These are phyloP conservation scores for Turritis glabra DNA, from an alignment of 345 rosid genomes.

Conservation along the genomic window DNA sequence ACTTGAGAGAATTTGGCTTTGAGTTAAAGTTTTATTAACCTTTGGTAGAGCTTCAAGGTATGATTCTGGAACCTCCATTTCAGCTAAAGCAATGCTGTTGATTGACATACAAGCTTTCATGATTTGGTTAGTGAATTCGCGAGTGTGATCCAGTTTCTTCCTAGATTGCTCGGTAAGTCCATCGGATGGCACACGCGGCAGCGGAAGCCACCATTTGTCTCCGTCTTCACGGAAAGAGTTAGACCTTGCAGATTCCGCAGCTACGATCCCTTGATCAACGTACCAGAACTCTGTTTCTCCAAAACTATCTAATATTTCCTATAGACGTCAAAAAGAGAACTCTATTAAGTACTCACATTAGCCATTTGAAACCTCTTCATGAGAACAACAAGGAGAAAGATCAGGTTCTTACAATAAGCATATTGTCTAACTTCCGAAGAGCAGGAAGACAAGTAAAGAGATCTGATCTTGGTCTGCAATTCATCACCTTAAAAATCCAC, in stretches of 20 bases:
- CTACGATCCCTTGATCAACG: slow-evolving; percentile 85
- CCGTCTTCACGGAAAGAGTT: slow-evolving; percentile 84
- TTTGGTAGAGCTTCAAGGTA: slow-evolving; percentile 87
- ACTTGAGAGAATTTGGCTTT: not conserved
- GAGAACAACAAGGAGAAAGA: not conserved
- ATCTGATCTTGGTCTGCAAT: slow-evolving; percentile 93
- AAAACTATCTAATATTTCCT: slow-evolving; percentile 90
- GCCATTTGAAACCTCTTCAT: not conserved
- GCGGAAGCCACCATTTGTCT: slow-evolving; percentile 99
- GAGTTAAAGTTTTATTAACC: slow-evolving; percentile 40
- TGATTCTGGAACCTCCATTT: slow-evolving; percentile 89
- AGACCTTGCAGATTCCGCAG: slow-evolving; percentile 71
- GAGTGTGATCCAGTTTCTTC: slow-evolving; percentile 70
- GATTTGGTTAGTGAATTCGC: slow-evolving; percentile 86
- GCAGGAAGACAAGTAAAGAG: slow-evolving; percentile 87
- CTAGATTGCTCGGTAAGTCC: slow-evolving; percentile 77
- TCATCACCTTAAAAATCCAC: slow-evolving; percentile 68
- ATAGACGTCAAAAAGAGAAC: slow-evolving; percentile 4
- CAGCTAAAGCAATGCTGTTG: slow-evolving; percentile 69
- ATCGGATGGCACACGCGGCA: slow-evolving; percentile 84
- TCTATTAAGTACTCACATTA: not conserved
- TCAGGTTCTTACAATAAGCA: slow-evolving; percentile 81
- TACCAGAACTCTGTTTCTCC: slow-evolving; percentile 84
- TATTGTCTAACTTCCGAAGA: slow-evolving; percentile 80
- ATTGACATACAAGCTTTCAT: slow-evolving; percentile 97